These are phyloP conservation scores for Stylonectria norvegica DNA, from an alignment of 2,329 filamentous ascomycete species.

Conservation along the genomic window DNA sequence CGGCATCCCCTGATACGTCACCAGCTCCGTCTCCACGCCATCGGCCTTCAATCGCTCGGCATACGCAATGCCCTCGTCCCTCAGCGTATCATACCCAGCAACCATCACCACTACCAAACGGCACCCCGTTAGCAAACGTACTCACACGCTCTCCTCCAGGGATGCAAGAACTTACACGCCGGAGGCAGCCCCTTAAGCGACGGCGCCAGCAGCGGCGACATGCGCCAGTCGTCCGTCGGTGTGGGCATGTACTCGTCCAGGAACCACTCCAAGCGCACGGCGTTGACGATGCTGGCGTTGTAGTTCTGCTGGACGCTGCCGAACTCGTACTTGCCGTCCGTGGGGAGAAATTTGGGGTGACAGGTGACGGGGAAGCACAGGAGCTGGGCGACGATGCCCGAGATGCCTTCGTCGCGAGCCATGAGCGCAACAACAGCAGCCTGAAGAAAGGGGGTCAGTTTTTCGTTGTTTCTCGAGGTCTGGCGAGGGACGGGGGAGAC, in stretches of 20 bases:
- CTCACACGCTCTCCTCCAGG: not conserved
- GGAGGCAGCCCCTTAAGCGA: slow-evolving; percentile 31
- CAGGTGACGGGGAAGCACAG: slow-evolving; percentile 35
- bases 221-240: slow-evolving; percentile 18
- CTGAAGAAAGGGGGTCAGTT: slow-evolving; percentile 8
- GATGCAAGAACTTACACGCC: slow-evolving; percentile 27
- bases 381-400: slow-evolving; percentile 32
- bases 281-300: slow-evolving; percentile 29
- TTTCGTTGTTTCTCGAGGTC: not conserved
- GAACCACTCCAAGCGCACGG: slow-evolving; percentile 33
- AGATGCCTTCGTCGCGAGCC: slow-evolving; percentile 30
- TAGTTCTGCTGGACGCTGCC: slow-evolving; percentile 34
- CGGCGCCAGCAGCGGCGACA: slow-evolving; percentile 34
- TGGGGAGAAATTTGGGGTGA: slow-evolving; percentile 35
- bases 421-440: slow-evolving; percentile 28
- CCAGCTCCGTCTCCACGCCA: slow-evolving; percentile 31
- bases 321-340: slow-evolving; percentile 34
- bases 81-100: slow-evolving; percentile 34
- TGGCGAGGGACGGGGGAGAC: slow-evolving; percentile 1
- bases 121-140: slow-evolving; percentile 2
- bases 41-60: slow-evolving; percentile 33
- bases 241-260: slow-evolving; percentile 32
- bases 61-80: slow-evolving; percentile 39
- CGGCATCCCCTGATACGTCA: slow-evolving; percentile 34
- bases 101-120: slow-evolving; percentile 31